A percentile compares a stretch with the other conserved stretches of the same genome.
Conservation (phyloP, 805 yeast genomes). For the Metschnikowia aberdeeniae region DNA sequence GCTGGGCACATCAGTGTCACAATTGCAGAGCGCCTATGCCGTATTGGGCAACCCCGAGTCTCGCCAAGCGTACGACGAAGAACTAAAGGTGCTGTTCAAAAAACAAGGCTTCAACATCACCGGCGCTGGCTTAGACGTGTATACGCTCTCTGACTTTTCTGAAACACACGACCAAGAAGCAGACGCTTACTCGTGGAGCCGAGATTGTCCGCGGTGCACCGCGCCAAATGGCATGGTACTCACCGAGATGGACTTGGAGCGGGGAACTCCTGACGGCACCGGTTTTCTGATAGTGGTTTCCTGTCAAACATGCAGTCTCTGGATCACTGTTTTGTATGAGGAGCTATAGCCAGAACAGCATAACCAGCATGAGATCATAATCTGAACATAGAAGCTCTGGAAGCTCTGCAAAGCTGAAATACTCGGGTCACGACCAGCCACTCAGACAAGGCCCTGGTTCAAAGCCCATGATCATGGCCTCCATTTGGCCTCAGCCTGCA, state of each 20-base stretch:
- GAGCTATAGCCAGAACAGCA: constrained; percentile 28
- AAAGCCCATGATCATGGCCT: neutral
- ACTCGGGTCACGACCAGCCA: too few species aligned
- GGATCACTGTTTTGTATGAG: constrained; percentile 72
- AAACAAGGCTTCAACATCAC: constrained; percentile 36
- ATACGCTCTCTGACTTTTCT: constrained; percentile 60
- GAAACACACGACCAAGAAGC: constrained; percentile 29
- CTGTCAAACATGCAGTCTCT: constrained; percentile 78
- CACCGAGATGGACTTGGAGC: constrained; percentile 56
- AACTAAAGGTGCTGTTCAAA: constrained; percentile 31
- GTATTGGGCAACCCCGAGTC: constrained; percentile 40
- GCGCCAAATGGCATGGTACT: constrained; percentile 50
- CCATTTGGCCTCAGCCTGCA: constrained; percentile 53
- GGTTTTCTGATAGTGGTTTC: constrained; percentile 67
- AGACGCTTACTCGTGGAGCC: constrained; percentile 31
- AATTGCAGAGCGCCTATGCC: constrained; percentile 61
- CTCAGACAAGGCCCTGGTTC: too few species aligned
- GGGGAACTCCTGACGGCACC: constrained; percentile 49
- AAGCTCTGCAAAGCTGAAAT: too few species aligned
- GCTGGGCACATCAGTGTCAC: constrained; percentile 3
- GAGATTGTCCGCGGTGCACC: constrained; percentile 67
- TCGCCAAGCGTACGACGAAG: constrained; percentile 51
- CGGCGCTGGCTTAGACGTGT: constrained; percentile 69
- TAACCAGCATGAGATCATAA: too few species aligned
- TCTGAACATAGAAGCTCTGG: too few species aligned